Conservation (phyloP, 495 filamentous ascomycete genomes). For the Penicillium subrubescens region DNA sequence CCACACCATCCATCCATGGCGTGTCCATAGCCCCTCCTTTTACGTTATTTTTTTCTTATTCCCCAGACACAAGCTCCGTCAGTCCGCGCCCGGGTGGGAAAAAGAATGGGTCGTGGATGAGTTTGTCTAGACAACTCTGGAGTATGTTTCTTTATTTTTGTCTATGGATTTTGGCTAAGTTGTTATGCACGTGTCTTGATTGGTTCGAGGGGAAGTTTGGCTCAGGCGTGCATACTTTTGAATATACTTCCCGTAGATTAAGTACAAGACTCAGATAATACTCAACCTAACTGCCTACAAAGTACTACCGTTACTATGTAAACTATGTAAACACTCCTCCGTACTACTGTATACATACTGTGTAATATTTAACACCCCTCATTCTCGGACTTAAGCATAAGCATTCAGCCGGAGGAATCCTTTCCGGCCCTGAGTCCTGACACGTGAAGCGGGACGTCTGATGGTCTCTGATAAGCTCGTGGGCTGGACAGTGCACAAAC, state of each 20-base stretch:
- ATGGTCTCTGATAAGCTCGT: slow-evolving; percentile 20
- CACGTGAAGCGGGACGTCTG: slow-evolving; percentile 29
- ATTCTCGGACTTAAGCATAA: slow-evolving; percentile 1
- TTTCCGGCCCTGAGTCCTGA: slow-evolving; percentile 15
- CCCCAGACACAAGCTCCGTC: slow-evolving; percentile 6
- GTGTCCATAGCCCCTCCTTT: neutral
- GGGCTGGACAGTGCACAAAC: slow-evolving; percentile 26
- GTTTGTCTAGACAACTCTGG: neutral
- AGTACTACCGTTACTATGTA: too few relatives aligned
- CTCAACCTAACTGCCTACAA: neutral
- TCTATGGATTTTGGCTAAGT: neutral
- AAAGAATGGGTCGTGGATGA: neutral
- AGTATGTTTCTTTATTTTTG: neutral
- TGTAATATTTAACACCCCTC: neutral
- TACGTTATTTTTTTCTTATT: neutral
- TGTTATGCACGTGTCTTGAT: neutral
- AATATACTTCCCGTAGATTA: slow-evolving; percentile 1
- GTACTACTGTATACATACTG: neutral
- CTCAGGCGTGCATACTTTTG: neutral
- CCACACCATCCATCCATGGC: neutral
- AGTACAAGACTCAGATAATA: neutral
- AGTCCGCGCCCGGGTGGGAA: neutral
- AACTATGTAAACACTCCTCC: neutral
- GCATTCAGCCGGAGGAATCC: slow-evolving; percentile 2
- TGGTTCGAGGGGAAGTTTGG: neutral